Evolutionary conservation across 371 early-diverging fungal genomes (phyloP).

Genomic region (Syncephalastrum sp.): DNA sequence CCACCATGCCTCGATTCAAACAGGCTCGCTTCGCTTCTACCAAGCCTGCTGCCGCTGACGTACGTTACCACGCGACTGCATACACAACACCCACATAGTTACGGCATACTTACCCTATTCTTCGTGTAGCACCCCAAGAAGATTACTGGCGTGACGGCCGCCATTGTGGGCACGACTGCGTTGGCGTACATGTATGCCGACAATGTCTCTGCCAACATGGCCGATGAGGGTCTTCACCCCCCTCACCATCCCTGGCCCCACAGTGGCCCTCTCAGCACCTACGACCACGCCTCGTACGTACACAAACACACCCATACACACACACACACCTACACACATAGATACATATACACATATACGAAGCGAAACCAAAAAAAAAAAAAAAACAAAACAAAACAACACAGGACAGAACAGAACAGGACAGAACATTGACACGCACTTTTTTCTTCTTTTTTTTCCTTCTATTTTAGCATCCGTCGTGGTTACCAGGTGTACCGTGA

Average conservation of each 20-base stretch:
- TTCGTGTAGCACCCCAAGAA: constrained; percentile 37
- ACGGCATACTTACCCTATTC: constrained; percentile 1
- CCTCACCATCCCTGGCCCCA: constrained; percentile 91
- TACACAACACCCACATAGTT: background rate
- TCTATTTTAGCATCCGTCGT: constrained; percentile 79
- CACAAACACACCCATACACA: background rate
- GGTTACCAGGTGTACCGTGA: constrained; percentile 99
- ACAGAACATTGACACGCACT: background rate
- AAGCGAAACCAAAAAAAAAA: background rate
- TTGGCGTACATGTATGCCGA: constrained; percentile 54
- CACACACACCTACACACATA: no score
- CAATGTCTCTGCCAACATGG: constrained; percentile 67
- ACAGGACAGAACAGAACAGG: background rate
- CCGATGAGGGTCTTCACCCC: constrained; percentile 92
- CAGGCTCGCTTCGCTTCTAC: constrained; percentile 52
- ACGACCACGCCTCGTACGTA: constrained; percentile 91
- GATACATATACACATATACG: background rate
- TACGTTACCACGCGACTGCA: constrained; percentile 16
- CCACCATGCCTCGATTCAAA: background rate
- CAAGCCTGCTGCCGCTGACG: constrained; percentile 38
- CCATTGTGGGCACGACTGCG: constrained; percentile 57
- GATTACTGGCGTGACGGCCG: constrained; percentile 54
- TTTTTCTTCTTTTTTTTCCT: background rate
- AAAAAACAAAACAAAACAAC: background rate
- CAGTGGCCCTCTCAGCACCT: constrained; percentile 76